Conservation (phyloP, 129 eudicot species). For the Lactuca saligna region DNA sequence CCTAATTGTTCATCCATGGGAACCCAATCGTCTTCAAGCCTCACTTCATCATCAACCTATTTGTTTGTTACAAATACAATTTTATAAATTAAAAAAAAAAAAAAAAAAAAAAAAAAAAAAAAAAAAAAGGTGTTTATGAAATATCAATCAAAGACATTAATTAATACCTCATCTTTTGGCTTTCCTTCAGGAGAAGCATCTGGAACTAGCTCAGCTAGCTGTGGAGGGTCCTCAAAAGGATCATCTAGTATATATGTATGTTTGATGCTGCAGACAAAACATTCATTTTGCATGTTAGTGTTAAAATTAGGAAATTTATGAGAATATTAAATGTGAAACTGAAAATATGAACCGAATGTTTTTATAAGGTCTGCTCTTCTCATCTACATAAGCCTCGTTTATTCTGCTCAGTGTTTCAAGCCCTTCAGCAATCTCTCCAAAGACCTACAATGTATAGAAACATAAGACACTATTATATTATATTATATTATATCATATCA, state of each 20-base stretch:
- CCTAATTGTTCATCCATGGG: slow-evolving; percentile 87
- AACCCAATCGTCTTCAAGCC: slow-evolving; percentile 98
- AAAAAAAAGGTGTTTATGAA: no score
- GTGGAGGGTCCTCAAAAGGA: slow-evolving; percentile 93
- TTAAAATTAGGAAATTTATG: not conserved
- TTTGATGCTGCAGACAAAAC: slow-evolving; percentile 58
- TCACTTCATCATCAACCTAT: slow-evolving; percentile 93
- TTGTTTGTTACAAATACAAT: not conserved
- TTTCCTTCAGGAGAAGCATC: slow-evolving; percentile 98
- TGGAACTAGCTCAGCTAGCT: slow-evolving; percentile 70
- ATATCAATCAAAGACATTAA: no score
- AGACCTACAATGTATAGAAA: slow-evolving; percentile 48
- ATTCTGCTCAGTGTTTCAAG: slow-evolving; percentile 75
- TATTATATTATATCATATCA: not conserved
- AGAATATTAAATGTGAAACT: slow-evolving; percentile 12
- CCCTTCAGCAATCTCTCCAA: slow-evolving; percentile 97
- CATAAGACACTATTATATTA: not conserved
- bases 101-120: no score
- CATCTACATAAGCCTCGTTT: slow-evolving; percentile 92
- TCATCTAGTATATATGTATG: slow-evolving; percentile 89
- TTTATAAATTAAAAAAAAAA: no score
- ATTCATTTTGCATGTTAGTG: slow-evolving; percentile 10
- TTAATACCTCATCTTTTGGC: slow-evolving; percentile 88
- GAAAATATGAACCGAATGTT: slow-evolving; percentile 60
- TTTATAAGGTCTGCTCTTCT: slow-evolving; percentile 76